phyloP scores from a whole-genome alignment of 495 filamentous ascomycete species.

The Acidiella bohemica region DNA sequence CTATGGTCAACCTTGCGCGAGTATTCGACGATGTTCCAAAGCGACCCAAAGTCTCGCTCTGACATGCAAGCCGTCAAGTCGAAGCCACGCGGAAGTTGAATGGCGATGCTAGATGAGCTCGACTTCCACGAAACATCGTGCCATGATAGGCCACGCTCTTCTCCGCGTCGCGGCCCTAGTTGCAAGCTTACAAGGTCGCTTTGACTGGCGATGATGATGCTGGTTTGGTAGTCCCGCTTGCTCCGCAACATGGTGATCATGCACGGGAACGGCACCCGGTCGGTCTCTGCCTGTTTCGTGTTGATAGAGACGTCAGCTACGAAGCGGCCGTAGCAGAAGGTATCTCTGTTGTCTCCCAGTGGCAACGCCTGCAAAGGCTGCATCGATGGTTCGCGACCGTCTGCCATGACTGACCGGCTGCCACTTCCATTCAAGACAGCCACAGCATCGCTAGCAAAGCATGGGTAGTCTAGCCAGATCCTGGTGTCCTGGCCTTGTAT shows the following conservation, averaged over 20 bases:
- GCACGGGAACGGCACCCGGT: slow-evolving; percentile 53
- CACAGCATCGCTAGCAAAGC: slow-evolving; percentile 51
- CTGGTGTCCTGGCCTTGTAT: slow-evolving; percentile 55
- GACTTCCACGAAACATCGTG: slow-evolving; percentile 64
- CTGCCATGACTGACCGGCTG: slow-evolving; percentile 36
- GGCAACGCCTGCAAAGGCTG: slow-evolving; percentile 52
- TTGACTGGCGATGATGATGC: slow-evolving; percentile 60
- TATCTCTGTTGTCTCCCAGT: slow-evolving; percentile 51
- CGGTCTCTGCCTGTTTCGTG: slow-evolving; percentile 50
- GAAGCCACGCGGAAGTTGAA: slow-evolving; percentile 57
- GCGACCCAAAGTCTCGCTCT: slow-evolving; percentile 56
- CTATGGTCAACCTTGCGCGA: slow-evolving; percentile 56
- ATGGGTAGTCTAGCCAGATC: slow-evolving; percentile 64
- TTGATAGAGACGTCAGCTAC: slow-evolving; percentile 55
- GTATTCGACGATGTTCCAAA: slow-evolving; percentile 74
- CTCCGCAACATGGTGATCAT: slow-evolving; percentile 59
- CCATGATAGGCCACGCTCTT: slow-evolving; percentile 46
- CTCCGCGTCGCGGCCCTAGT: slow-evolving; percentile 47
- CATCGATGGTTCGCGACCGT: slow-evolving; percentile 18
- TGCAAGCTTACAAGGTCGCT: slow-evolving; percentile 59
- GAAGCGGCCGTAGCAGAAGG: slow-evolving; percentile 63
- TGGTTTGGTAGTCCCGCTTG: slow-evolving; percentile 50
- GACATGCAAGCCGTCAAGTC: slow-evolving; percentile 52
- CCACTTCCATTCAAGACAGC: slow-evolving; percentile 49
- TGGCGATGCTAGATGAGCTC: slow-evolving; percentile 43